Evolutionary conservation across 2,329 filamentous ascomycete genomes (phyloP), one percentile per base, ranked within the genome.

Genomic region (Tricladium varicosporioides): DNA sequence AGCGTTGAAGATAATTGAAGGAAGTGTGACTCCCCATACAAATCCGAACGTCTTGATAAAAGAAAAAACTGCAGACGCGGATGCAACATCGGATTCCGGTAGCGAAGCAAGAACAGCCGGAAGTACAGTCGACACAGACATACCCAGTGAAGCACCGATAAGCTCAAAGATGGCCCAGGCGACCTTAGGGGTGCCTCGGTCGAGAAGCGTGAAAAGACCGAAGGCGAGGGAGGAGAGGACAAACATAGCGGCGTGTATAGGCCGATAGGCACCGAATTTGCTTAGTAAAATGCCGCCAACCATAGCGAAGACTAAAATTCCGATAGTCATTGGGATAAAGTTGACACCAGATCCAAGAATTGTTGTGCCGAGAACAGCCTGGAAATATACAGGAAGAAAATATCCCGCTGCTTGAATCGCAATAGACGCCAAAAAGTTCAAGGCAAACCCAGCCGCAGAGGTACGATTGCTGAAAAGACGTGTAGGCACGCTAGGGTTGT

Each of bases 351-450:
- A 71, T 0, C 73, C 70, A 72, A 81, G 76, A 10, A 75, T 73
- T 10, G 75, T 76, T 2, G 77, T 75, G 1, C 74, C 77, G 57
- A 83, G 81, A 42, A 83, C 76, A 18, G 46, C 46, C 19, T 48
- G 46, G 46, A 48, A 48, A 15, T 48, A 48, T 31, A 48, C 46
- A 18, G 46, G 46, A 31, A 48, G 46, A 15, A 48, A 48, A 31
- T 22, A 48, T 2, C 13, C 46, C 10, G 13, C 16, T n/a, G 13
- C 11, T 22, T 48, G 19, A 22, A 48, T 68, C 1, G 77, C 51
- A 53, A 76, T 74, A 3, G 71, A 73, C 11, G 69, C 60, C 4
- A 68, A 51, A 51, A 71, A 72, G 1, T 64, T 63, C n/a, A 22
- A 11, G 46, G n/a, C 19, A n/a, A 22, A 22, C 16, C 16, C 16